These are phyloP conservation scores for Ceratocystis alfenasii DNA, from an alignment of 2,329 filamentous ascomycete genomes.

Conservation along the genomic window DNA sequence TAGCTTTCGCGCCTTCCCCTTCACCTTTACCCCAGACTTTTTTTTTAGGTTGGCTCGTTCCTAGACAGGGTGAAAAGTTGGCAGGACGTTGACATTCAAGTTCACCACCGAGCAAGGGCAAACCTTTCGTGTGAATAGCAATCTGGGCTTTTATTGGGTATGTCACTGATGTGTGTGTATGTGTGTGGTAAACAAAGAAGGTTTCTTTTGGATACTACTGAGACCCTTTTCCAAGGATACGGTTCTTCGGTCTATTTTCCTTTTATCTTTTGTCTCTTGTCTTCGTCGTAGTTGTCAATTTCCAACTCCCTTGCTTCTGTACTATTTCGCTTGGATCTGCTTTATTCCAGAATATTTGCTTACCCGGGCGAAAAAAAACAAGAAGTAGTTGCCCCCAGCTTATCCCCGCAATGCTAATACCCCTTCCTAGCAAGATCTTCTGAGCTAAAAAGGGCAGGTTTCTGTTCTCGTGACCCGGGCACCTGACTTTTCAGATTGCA, in stretches of 20 bases:
- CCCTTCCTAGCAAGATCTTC: neutral
- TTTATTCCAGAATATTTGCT: slow-evolving; percentile 1
- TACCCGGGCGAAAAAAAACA: neutral
- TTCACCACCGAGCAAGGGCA: neutral
- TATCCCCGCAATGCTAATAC: slow-evolving; percentile 3
- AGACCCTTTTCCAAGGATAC: neutral
- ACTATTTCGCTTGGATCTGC: neutral
- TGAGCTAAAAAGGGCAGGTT: neutral
- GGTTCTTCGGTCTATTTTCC: neutral
- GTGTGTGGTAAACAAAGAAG: neutral
- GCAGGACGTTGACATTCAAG: neutral
- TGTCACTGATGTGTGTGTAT: neutral
- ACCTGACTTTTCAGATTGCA: slow-evolving; percentile 10
- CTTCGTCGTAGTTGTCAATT: neutral
- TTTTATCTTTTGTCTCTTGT: neutral
- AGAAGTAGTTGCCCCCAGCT: neutral
- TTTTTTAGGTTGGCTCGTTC: neutral
- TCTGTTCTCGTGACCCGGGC: slow-evolving; percentile 6
- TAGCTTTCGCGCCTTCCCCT: slow-evolving; percentile 3
- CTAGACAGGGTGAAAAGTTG: neutral
- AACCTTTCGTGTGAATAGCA: neutral
- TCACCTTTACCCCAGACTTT: slow-evolving; percentile 5
- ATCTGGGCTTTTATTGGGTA: neutral
- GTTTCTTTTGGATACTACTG: too few relatives aligned
- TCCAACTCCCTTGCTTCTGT: neutral